Base-by-base conservation (phyloP, 2,329 filamentous ascomycete genomes). In the Cladorrhinum sp. region DNA sequence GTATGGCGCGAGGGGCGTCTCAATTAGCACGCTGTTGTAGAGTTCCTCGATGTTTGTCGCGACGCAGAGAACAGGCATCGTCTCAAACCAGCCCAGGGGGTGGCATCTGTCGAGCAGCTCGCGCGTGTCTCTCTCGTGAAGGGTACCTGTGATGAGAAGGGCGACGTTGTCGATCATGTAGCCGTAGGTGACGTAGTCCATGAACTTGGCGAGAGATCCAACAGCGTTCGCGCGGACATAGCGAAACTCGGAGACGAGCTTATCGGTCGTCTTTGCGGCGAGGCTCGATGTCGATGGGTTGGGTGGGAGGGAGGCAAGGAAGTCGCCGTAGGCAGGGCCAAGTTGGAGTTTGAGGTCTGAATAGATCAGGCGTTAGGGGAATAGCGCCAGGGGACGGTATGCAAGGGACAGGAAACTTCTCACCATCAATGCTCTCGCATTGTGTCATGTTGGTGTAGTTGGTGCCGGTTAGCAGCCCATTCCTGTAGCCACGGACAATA, bases 161-260 rank as follows among this genome's bases (percentile, higher is more conserved):
- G 96, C 95, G 57, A 99, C 92, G 71, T 99, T 99, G 79, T 99
- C 95, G 77, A 99, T 99, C 95, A 99, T 99, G 82, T 99, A 99
- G 64, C 93, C 93, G 75, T 99, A 99, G 1, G 95, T 99, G 63
- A 99, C 81, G 77, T 96, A 99, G 76, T 98, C 92, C 85, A 99
- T 92, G 76, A 99, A 99, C 73, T 91, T 92, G 64, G 93, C 89
- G 38, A 97, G 86, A 1, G 92, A 91, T 16, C 95, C 95, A 1
- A 91, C 91, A 25, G 93, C 91, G 73, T 99, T 96, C 64, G 93
- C 92, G 68, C 96, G 91, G 50, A 99, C 84, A 75, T 99, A 99
- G 73, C 92, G 89, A 76, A 99, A 99, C 76, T 99, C 95, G 67
- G 93, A 89, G 66, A 99, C 93, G 66, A 99, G 88, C 81, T 99